Evolutionary conservation across 2,329 filamentous ascomycete genomes (phyloP).

Genomic region (Dendrostoma leiphaemia): DNA sequence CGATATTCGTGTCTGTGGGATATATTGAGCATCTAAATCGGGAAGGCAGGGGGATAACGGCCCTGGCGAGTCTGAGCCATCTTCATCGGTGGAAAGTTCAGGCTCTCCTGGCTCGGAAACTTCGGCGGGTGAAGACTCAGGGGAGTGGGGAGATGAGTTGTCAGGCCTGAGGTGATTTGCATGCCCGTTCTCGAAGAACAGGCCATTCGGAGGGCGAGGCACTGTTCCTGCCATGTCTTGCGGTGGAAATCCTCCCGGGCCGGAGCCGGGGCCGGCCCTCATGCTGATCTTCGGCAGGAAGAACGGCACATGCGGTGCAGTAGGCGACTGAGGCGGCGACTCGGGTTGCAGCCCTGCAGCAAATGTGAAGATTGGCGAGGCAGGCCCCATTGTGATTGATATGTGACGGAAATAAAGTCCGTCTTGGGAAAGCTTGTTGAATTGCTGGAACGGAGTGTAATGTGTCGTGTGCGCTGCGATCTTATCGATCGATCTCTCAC

Average conservation of each 20-base stretch:
- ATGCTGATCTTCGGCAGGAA: slow-evolving; percentile 28
- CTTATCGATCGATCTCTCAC: slow-evolving; percentile 24
- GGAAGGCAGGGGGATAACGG: slow-evolving; percentile 14
- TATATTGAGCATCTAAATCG: neutral
- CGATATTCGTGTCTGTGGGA: slow-evolving; percentile 16
- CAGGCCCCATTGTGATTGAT: slow-evolving; percentile 32
- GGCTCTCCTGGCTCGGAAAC: slow-evolving; percentile 25
- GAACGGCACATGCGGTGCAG: slow-evolving; percentile 28
- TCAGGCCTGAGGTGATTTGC: slow-evolving; percentile 34
- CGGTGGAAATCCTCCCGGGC: slow-evolving; percentile 9
- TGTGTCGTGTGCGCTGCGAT: slow-evolving; percentile 16
- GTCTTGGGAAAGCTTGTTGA: neutral
- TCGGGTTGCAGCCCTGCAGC: slow-evolving; percentile 35
- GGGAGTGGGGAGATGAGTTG: slow-evolving; percentile 38
- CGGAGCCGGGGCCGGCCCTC: slow-evolving; percentile 12
- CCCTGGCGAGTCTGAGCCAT: slow-evolving; percentile 22
- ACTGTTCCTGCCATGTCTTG: slow-evolving; percentile 21
- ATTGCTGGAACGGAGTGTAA: neutral
- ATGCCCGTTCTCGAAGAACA: slow-evolving; percentile 28
- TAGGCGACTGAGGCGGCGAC: slow-evolving; percentile 43
- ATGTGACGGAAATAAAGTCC: neutral
- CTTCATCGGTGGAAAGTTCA: slow-evolving; percentile 23
- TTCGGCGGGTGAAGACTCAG: slow-evolving; percentile 30
- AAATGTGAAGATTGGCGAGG: slow-evolving; percentile 34
- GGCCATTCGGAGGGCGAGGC: slow-evolving; percentile 27